Conservation (phyloP, 331 rosid species). For the Saraca asoca region DNA sequence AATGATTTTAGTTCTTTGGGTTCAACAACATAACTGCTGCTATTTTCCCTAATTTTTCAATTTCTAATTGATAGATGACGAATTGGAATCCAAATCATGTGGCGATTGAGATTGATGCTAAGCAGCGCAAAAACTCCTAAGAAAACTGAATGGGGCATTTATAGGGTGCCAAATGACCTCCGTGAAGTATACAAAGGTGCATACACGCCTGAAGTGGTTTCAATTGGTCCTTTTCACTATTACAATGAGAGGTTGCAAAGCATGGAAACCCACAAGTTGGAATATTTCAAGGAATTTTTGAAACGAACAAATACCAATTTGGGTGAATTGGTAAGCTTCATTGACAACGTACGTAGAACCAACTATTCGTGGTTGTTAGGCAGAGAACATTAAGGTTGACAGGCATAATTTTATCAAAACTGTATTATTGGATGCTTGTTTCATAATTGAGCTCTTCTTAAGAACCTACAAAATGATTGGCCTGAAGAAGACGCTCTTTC, state of each 20-base stretch:
- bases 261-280: background rate
- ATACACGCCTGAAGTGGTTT: slow-evolving; percentile 4
- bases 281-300: background rate
- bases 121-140: background rate
- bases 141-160: too few relatives aligned
- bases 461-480: background rate
- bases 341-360: background rate
- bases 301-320: background rate
- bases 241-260: background rate
- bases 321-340: background rate
- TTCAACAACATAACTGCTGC: too few relatives aligned
- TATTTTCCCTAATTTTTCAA: too few relatives aligned
- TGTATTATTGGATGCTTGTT: slow-evolving; percentile 16
- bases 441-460: slow-evolving; percentile 20
- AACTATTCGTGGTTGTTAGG: background rate
- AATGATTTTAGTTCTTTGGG: too few relatives aligned
- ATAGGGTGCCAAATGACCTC: slow-evolving; percentile 6
- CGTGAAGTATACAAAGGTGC: background rate
- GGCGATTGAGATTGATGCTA: background rate
- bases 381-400: background rate
- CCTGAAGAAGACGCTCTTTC: background rate
- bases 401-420: background rate
- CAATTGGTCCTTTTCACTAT: slow-evolving; percentile 20
- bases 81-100: too few relatives aligned
- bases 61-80: too few relatives aligned